Evolutionary conservation across 1,139 yeast species (phyloP).

Genomic region (Hansenula anomala): DNA sequence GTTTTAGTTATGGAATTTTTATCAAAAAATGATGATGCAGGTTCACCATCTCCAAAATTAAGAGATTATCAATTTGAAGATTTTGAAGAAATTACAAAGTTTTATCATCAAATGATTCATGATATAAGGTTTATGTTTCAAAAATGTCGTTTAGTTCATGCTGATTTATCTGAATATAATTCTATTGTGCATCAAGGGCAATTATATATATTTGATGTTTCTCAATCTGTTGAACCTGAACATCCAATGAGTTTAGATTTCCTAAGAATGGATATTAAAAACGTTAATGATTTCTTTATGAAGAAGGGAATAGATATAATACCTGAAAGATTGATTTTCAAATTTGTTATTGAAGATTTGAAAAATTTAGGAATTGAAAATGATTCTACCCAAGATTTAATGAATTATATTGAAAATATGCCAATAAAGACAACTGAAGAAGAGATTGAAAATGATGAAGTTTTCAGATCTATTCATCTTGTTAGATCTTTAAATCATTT

Average conservation of each 20-base stretch:
- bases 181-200: slow-evolving; percentile 78
- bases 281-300: slow-evolving; percentile 82
- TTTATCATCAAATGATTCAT: slow-evolving; percentile 74
- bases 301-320: slow-evolving; percentile 70
- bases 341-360: slow-evolving; percentile 52
- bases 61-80: slow-evolving; percentile 72
- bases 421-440: slow-evolving; percentile 50
- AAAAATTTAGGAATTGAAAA: slow-evolving; percentile 27
- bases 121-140: slow-evolving; percentile 87
- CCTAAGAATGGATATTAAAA: slow-evolving; percentile 94
- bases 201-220: slow-evolving; percentile 89
- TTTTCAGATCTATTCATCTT: slow-evolving; percentile 82
- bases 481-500: slow-evolving; percentile 68
- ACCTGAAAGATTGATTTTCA: slow-evolving; percentile 77
- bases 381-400: slow-evolving; percentile 36
- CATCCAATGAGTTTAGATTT: slow-evolving; percentile 97
- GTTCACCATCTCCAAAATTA: slow-evolving; percentile 76
- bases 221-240: slow-evolving; percentile 96
- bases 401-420: slow-evolving; percentile 37
- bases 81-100: slow-evolving; percentile 57
- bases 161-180: slow-evolving; percentile 94
- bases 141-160: slow-evolving; percentile 88
- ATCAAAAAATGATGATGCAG: slow-evolving; percentile 63
- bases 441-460: slow-evolving; percentile 67
- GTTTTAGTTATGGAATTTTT: slow-evolving; percentile 94